Percentiles rank a stretch among this genome's conserved stretches.
phyloP scores from a whole-genome alignment of 371 early-diverging fungal genomes.

The Syncephalastrum sp. region DNA sequence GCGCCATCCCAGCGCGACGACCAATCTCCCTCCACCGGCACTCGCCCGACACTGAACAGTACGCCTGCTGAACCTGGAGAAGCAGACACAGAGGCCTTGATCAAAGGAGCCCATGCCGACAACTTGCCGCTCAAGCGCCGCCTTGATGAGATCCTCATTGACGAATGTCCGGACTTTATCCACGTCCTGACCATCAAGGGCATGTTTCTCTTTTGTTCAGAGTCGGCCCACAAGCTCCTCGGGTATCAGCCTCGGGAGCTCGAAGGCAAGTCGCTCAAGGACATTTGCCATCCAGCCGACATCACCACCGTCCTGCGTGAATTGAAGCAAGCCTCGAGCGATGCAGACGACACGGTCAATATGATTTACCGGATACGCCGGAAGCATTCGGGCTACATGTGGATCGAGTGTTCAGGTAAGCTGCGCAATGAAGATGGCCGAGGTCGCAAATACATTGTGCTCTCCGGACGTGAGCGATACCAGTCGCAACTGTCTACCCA shows the following conservation, averaged over 20 bases:
- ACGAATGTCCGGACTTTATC: conserved; percentile 53
- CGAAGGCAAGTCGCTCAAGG: conserved; percentile 52
- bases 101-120: conserved; percentile 32
- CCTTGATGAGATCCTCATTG: conserved; percentile 38
- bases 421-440: conserved; percentile 53
- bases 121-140: conserved; percentile 25
- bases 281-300: conserved; percentile 66
- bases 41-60: too few relatives aligned
- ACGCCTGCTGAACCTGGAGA: conserved; percentile 5
- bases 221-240: conserved; percentile 37
- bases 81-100: conserved; percentile 24
- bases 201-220: conserved; percentile 59
- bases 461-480: conserved; percentile 53
- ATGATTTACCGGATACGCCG: conserved; percentile 57
- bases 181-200: conserved; percentile 66
- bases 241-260: conserved; percentile 52
- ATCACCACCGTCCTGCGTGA: conserved; percentile 62
- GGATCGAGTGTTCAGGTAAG: conserved; percentile 61
- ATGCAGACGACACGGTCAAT: conserved; percentile 43
- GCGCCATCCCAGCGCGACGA: neutral
- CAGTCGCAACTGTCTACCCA: conserved; percentile 34
- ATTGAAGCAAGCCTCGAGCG: conserved; percentile 44
- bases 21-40: too few relatives aligned
- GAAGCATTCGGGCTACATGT: conserved; percentile 56
- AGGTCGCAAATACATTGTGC: conserved; percentile 63